These are phyloP conservation scores for Saccharomycopsis javanensis DNA, from an alignment of 805 yeast genomes.

Conservation along the genomic window DNA sequence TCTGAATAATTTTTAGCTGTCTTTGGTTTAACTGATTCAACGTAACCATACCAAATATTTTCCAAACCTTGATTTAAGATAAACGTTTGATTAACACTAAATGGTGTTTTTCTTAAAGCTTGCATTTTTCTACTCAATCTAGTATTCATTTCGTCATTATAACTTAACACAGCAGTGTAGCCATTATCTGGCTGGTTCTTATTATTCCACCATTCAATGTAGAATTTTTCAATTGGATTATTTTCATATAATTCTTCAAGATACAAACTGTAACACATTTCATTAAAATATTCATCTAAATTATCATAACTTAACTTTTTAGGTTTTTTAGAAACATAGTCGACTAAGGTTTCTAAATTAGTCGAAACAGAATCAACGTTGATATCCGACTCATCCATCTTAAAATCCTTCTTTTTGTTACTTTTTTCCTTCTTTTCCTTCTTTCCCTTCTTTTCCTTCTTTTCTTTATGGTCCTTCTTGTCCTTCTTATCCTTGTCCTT, in stretches of 20 bases:
- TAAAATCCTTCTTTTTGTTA: slow-evolving; percentile 5
- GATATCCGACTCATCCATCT: not conserved
- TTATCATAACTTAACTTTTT: slow-evolving; percentile 36
- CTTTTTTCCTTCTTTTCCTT: not conserved
- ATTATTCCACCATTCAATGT: slow-evolving; percentile 41
- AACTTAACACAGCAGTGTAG: slow-evolving; percentile 28
- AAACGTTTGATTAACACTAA: slow-evolving; percentile 47
- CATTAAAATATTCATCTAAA: slow-evolving; percentile 43
- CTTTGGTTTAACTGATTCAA: slow-evolving; percentile 34
- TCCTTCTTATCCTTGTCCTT: not conserved
- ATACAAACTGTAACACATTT: slow-evolving; percentile 51
- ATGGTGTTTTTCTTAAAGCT: slow-evolving; percentile 45
- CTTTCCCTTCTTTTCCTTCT: not conserved
- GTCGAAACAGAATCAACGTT: slow-evolving; percentile 24
- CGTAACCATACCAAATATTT: slow-evolving; percentile 53
- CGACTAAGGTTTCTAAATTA: slow-evolving; percentile 27
- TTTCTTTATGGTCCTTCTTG: not conserved
- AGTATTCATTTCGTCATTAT: slow-evolving; percentile 41
- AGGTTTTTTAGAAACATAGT: slow-evolving; percentile 27
- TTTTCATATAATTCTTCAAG: slow-evolving; percentile 49
- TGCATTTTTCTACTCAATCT: slow-evolving; percentile 37
- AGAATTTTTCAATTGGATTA: slow-evolving; percentile 37
- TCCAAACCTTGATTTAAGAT: slow-evolving; percentile 41
- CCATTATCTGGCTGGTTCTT: not conserved
- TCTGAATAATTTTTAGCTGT: slow-evolving; percentile 25